Evolutionary conservation across 208 protist species (phyloP), one percentile per base, ranked within the genome.

Genomic region (Angomonas ambiguus): DNA sequence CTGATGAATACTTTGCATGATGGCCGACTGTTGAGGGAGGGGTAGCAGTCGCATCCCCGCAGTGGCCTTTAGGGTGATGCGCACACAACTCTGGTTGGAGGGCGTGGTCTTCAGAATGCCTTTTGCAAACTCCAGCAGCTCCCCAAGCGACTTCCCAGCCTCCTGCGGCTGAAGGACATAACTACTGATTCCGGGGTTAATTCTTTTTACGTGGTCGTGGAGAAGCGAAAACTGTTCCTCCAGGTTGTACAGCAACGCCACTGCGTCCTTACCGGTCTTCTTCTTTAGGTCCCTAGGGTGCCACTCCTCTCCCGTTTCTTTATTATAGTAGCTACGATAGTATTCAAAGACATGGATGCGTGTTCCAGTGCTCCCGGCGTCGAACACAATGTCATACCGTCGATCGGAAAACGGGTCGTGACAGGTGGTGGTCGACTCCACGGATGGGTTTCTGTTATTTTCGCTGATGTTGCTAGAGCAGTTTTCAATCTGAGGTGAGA

Each of bases 301-400:
- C 20, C 4, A 20, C 55, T 22, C 55, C 28, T 41, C 3, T 11
- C 28, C 27, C 28, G 28, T 16, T 6, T 69, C 41, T 22, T 80
- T 32, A 24, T 76, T 57, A 27, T 62, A 28, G 3, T 51, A 59
- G 0, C 16, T n/a, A 28, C 64, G 69, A 60, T 77, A 62, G 45
- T 79, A 92, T 42, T 76, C 59, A 60, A 87, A 88, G 24, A 92
- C 58, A 60, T 92, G 77, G 31, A 87, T 71, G 28, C 85, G 79
- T 0, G 80, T 83, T 33, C 85, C 85, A n/a, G 80, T 88, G 63
- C 82, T 88, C 58, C 85, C 85, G 0, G 85, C 85, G 60, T 92
- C 85, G 20, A 92, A 67, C 1, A 92, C 70, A 22, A 88, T 61
- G 49, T 88, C 85, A 53, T 77, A 92, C 0, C 31, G 27, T 78